Conservation (phyloP, 352 stramenopile genomes). For the Phytophthora fragariaefolia region DNA sequence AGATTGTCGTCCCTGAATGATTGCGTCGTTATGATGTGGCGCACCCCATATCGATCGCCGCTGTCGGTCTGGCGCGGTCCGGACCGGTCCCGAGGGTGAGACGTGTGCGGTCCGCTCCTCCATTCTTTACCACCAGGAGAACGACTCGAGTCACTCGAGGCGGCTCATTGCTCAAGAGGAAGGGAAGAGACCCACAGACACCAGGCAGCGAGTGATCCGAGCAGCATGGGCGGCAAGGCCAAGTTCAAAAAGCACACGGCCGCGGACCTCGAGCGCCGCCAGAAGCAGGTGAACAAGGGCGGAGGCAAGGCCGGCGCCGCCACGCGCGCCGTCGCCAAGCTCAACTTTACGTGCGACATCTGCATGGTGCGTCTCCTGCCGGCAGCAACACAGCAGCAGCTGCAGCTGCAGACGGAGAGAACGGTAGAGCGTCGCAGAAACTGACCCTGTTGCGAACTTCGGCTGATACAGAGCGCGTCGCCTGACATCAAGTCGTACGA, state of each 20-base stretch:
- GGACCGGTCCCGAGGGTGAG: slow-evolving; percentile 28
- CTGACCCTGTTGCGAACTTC: slow-evolving; percentile 1
- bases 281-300: slow-evolving; percentile 68
- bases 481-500: slow-evolving; percentile 73
- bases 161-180: slow-evolving; percentile 31
- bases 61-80: slow-evolving; percentile 10
- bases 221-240: slow-evolving; percentile 69
- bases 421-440: too few species aligned
- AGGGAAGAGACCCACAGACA: slow-evolving; percentile 7
- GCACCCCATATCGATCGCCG: slow-evolving; percentile 1
- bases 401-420: neutral
- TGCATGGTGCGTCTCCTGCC: slow-evolving; percentile 56
- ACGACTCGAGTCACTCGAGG: neutral
- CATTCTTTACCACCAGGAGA: slow-evolving; percentile 31
- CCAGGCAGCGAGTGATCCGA: slow-evolving; percentile 6
- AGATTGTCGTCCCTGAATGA: slow-evolving; percentile 14
- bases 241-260: slow-evolving; percentile 85
- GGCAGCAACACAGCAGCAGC: neutral
- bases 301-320: slow-evolving; percentile 52
- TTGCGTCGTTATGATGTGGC: neutral
- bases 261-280: slow-evolving; percentile 55
- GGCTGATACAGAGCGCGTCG: slow-evolving; percentile 47
- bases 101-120: slow-evolving; percentile 25
- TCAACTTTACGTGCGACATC: slow-evolving; percentile 78
- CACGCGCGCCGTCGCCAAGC: slow-evolving; percentile 49